Base-by-base conservation (phyloP, 1,139 yeast species). In the Wickerhamomyces sp. region DNA sequence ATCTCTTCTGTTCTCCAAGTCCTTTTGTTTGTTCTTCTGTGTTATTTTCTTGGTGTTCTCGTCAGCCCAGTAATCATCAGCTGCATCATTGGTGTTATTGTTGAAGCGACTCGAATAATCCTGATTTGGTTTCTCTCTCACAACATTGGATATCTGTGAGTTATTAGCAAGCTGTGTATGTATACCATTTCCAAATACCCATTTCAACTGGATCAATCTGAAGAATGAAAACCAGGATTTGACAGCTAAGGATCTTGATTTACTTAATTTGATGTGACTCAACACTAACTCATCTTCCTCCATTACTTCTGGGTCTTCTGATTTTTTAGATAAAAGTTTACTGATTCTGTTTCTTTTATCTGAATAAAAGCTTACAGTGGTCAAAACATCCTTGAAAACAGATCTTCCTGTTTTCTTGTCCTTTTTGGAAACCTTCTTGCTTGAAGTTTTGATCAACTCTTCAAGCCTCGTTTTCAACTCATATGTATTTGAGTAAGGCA, bases 131-230 rank as follows among this genome's bases (percentile, higher is more conserved):
- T 43, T 72, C 38, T 69, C 74, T 43, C 61, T 65, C 46, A 74
- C 61, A 22, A 74, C 59, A 28, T 68, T 72, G 35, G 67, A 56
- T 9, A 78, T 63, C 21, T 60, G 64, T 7, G 68, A 68, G 54
- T 76, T 80, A 41, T 69, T 67, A 21, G 74, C 78, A 42, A 77
- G 67, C 53, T 83, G 88, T 44, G 68, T 69, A 49, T 79, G 84
- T 15, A 82, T 70, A 2, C 87, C 87, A 30, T 76, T 73, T 31
- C 85, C 81, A 54, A 78, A 81, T n/a, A 81, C 70, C 84, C 88
- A 84, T 52, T 77, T 76, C 54, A 83, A 67, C 47, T 76, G 79
- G 41, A 79, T 72, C 40, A 82, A 64, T 43, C 89, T 67, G 37
- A 79, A 59, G 50, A 80, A 75, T 42, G 81, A 72, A 47, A 66